Base-by-base conservation (phyloP, 148 eudicot genomes). In the Chenopodium formosanum region DNA sequence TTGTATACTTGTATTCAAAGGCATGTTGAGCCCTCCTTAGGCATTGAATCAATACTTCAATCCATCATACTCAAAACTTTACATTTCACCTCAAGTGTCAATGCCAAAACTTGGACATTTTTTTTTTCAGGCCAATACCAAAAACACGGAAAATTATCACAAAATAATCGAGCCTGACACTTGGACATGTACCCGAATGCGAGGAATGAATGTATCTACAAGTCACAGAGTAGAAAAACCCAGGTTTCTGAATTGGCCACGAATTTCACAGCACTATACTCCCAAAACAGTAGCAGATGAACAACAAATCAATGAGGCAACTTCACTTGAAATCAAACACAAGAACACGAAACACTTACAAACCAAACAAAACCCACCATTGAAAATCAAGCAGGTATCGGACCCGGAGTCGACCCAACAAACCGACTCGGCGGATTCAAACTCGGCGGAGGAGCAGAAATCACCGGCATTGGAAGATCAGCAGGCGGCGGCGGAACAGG, bases 391-490 rank as follows among this genome's bases (percentile, higher is more conserved):
- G 88, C 81, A 78, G 80, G 83, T 50, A 83, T 78, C 2, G 93
- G 93, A 69, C 88, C 86, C 7, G 91, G 93, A 37, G 88, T 74
- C 29, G 76, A 83, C 77, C 82, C 89, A 76, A 85, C 63, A 9
- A 32, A 90, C 19, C 92, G 84, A 47, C 67, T 84, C 3, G 90
- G 91, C 25, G 90, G 88, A 44, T 47, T 72, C 13, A 87, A 63
- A 12, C 53, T n/a, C 34, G 91, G 90, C 11, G 92, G 92, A 60
- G 87, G 70, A 12, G 90, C 89, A 8, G 70, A 66, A 0, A 46
- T 72, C 20, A 70, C 73, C 2, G 85, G 50, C 74, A 70, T 50
- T 50, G 53, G 53, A 13, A 50, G 14, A 50, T 50, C 53, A 1
- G 84, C 76, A 34, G 64, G 56, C 27, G 75, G 64, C 19, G 75